Conservation (phyloP, 169 alveolate genomes). For the Plasmodium vivax region DNA sequence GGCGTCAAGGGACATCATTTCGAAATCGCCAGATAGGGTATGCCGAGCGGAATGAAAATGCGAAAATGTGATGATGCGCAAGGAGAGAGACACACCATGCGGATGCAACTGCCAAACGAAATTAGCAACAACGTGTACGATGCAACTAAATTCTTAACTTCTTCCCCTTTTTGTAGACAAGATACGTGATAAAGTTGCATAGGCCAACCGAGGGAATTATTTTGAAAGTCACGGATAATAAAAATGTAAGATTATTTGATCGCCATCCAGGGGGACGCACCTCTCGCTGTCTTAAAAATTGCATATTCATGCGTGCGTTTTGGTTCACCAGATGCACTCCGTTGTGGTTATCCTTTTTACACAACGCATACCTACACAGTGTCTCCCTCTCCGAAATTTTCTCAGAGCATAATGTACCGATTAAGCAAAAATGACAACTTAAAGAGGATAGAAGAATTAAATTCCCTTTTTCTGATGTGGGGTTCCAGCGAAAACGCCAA, state of each 20-base stretch:
- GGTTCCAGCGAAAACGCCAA: conserved; percentile 49
- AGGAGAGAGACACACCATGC: background rate
- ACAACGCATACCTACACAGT: background rate
- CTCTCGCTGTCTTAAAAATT: background rate
- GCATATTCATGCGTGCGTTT: background rate
- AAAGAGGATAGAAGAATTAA: conserved; percentile 48
- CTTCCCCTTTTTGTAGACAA: conserved; percentile 33
- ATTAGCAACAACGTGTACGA: background rate
- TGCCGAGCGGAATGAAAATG: background rate
- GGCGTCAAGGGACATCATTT: conserved; percentile 53
- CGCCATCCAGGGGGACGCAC: background rate
- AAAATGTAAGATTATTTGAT: conserved; percentile 16
- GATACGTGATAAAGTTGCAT: conserved; percentile 74
- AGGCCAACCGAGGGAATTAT: conserved; percentile 49
- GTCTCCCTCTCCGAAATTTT: background rate
- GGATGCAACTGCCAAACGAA: background rate
- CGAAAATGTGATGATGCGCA: background rate
- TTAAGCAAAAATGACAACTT: conserved; percentile 63
- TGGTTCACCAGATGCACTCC: background rate
- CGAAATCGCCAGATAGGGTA: conserved; percentile 59
- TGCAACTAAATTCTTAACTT: conserved; percentile 1
- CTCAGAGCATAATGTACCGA: conserved; percentile 58
- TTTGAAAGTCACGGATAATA: conserved; percentile 71
- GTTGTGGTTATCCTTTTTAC: background rate
- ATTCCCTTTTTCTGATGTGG: conserved; percentile 66